A percentile compares a stretch with the other conserved stretches of the same genome.
phyloP scores from a whole-genome alignment of 2,329 filamentous ascomycete genomes.

The Pezicula neosporulosa region DNA sequence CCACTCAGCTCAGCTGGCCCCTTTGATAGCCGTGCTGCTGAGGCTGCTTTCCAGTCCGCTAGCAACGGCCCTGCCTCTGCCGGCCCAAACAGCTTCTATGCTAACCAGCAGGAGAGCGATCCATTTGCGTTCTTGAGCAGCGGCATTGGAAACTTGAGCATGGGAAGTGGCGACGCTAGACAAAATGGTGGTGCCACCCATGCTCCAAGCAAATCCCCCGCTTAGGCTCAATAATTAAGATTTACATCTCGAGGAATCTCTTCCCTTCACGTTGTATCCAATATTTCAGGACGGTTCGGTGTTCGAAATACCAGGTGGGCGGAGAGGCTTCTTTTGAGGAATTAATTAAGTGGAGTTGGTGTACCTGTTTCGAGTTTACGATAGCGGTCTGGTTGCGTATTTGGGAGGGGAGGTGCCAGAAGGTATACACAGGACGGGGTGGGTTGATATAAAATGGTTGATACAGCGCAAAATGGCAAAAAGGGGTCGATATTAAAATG shows the following conservation, averaged over 20 bases:
- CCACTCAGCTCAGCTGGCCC: slow-evolving; percentile 78
- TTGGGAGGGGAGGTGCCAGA: slow-evolving; percentile 5
- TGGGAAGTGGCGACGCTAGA: slow-evolving; percentile 61
- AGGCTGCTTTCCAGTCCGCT: slow-evolving; percentile 89
- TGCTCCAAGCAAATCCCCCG: slow-evolving; percentile 31
- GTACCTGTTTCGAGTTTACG: slow-evolving; percentile 19
- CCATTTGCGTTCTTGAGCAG: slow-evolving; percentile 78
- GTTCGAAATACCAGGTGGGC: slow-evolving; percentile 13
- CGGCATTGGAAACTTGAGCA: slow-evolving; percentile 69
- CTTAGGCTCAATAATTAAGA: slow-evolving; percentile 17
- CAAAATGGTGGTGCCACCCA: slow-evolving; percentile 51
- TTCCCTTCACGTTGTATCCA: slow-evolving; percentile 24
- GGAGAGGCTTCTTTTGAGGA: slow-evolving; percentile 26
- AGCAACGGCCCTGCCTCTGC: slow-evolving; percentile 77
- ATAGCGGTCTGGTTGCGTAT: neutral
- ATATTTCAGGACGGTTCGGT: slow-evolving; percentile 29
- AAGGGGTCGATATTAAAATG: slow-evolving; percentile 8
- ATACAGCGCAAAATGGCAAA: slow-evolving; percentile 20
- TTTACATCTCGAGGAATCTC: slow-evolving; percentile 20
- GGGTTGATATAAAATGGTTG: slow-evolving; percentile 8
- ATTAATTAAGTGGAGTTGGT: slow-evolving; percentile 18
- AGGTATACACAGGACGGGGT: slow-evolving; percentile 19
- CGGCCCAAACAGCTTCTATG: slow-evolving; percentile 69
- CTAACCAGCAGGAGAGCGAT: slow-evolving; percentile 59
- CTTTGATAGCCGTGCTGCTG: slow-evolving; percentile 90